Evolutionary conservation across 106 monocot species (phyloP).

Genomic region (Hemerocallis citrina): DNA sequence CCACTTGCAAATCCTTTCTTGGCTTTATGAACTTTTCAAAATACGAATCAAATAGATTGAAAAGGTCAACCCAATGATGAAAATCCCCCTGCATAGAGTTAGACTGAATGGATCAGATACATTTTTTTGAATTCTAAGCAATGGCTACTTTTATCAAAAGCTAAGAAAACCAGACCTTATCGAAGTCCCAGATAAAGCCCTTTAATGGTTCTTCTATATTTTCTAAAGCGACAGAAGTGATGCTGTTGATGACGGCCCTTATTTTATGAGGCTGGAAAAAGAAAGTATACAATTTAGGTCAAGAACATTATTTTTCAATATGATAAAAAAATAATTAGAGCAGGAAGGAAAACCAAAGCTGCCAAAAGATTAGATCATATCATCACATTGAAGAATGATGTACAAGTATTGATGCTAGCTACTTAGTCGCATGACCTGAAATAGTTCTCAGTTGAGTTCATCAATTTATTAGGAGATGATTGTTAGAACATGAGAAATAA

Average conservation of each 20-base stretch:
- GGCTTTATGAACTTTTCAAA: slow-evolving; percentile 55
- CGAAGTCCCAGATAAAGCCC: slow-evolving; percentile 63
- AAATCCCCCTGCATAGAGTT: slow-evolving; percentile 59
- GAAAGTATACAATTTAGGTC: too few relatives aligned
- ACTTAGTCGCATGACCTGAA: too few relatives aligned
- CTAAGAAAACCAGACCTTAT: slow-evolving; percentile 42
- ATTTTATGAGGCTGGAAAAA: slow-evolving; percentile 61
- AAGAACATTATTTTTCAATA: too few relatives aligned
- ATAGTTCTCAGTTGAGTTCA: too few relatives aligned
- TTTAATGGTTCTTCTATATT: slow-evolving; percentile 51
- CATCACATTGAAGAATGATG: too few relatives aligned
- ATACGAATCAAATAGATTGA: slow-evolving; percentile 64
- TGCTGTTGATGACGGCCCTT: slow-evolving; percentile 40
- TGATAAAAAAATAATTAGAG: too few relatives aligned
- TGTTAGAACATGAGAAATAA: too few relatives aligned
- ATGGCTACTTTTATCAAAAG: background rate
- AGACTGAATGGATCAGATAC: slow-evolving; percentile 4
- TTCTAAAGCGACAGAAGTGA: slow-evolving; percentile 35
- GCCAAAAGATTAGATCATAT: too few relatives aligned
- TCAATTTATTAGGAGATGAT: too few relatives aligned
- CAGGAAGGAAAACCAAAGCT: too few relatives aligned
- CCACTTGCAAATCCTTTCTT: slow-evolving; percentile 61
- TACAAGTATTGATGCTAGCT: too few relatives aligned
- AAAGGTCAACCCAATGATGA: slow-evolving; percentile 78
- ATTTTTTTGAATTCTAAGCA: background rate